Evolutionary conservation across 108 stramenopile genomes (phyloP).

Genomic region (Cyclotella sp.): DNA sequence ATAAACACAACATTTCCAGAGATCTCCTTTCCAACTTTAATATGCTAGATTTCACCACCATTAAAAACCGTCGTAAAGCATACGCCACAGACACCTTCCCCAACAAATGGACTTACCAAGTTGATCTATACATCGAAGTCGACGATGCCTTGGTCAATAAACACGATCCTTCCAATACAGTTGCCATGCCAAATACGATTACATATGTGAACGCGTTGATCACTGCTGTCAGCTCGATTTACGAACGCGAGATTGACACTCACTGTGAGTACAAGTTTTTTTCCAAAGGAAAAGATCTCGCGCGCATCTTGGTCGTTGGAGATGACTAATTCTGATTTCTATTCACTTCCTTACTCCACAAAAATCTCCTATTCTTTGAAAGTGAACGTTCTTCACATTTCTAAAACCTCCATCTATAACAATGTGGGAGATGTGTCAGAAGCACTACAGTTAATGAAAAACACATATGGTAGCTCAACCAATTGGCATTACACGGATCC

Average conservation of each 20-base stretch:
- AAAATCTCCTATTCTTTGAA: not conserved
- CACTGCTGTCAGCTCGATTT: conserved; percentile 8
- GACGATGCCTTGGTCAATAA: conserved; percentile 16
- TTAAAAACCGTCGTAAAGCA: not conserved
- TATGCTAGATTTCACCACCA: not conserved
- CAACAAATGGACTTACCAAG: conserved; percentile 16
- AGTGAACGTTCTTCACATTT: conserved; percentile 25
- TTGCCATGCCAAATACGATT: conserved; percentile 9
- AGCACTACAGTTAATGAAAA: conserved; percentile 14
- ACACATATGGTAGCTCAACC: not conserved
- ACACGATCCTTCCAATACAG: conserved; percentile 5
- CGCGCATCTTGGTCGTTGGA: too few relatives aligned
- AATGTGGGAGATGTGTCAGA: not conserved
- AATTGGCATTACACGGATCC: conserved; percentile 18
- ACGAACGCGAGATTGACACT: conserved; percentile 33
- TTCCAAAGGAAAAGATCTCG: too few relatives aligned
- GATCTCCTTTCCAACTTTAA: not conserved
- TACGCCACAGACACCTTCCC: conserved; percentile 23
- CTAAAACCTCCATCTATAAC: conserved; percentile 5
- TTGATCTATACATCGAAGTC: conserved; percentile 33
- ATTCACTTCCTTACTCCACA: not conserved
- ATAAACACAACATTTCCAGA: not conserved
- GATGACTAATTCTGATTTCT: not conserved
- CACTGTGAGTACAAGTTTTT: conserved; percentile 23
- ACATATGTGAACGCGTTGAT: conserved; percentile 26